Conservation (phyloP, 176 grass and related monocot species). For the Musa itinerans region DNA sequence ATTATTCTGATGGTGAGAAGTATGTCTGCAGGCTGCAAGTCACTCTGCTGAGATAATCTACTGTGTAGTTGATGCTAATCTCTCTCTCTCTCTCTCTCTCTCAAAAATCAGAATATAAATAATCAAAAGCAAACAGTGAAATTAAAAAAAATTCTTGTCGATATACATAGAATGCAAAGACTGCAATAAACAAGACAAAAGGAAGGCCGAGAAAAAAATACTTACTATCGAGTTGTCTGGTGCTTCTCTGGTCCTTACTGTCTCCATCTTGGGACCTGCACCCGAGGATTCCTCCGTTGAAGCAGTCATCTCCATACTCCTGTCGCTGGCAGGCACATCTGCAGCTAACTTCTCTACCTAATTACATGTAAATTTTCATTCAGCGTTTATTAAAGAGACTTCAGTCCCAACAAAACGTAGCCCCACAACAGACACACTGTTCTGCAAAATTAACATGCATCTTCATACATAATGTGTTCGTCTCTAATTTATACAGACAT, state of each 20-base stretch:
- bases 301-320: constrained; percentile 14
- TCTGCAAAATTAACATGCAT: too few relatives aligned
- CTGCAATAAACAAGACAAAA: constrained; percentile 36
- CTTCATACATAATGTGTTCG: too few relatives aligned
- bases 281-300: constrained; percentile 24
- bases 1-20: background rate
- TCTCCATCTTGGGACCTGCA: constrained; percentile 24
- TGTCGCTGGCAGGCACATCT: background rate
- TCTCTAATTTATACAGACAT: too few relatives aligned
- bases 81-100: too few relatives aligned
- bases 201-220: constrained; percentile 22
- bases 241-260: constrained; percentile 36
- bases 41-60: background rate
- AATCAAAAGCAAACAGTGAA: too few relatives aligned
- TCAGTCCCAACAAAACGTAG: background rate
- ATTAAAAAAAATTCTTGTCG: background rate
- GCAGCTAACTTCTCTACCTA: constrained; percentile 39
- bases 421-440: background rate
- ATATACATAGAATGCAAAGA: constrained; percentile 20
- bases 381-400: background rate
- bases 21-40: background rate
- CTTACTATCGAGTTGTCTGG: constrained; percentile 35
- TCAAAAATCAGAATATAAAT: too few relatives aligned
- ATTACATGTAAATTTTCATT: constrained; percentile 12
- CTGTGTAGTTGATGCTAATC: too few relatives aligned